These are phyloP conservation scores for Barnettozyma sp. DNA, from an alignment of 805 yeast genomes.

Conservation along the genomic window DNA sequence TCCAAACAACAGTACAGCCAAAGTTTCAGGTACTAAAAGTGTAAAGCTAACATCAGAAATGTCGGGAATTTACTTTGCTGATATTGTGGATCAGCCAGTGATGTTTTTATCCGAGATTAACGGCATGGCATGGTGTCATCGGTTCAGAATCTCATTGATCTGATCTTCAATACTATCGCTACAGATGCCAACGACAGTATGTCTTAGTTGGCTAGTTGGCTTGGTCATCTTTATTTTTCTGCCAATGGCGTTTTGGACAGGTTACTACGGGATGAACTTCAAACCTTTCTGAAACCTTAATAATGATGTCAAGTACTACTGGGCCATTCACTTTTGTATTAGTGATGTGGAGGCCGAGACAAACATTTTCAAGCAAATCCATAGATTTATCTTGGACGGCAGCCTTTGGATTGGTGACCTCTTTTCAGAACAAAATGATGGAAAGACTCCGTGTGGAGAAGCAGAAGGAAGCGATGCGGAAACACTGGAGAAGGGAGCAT, in stretches of 20 bases:
- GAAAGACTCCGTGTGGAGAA: slow-evolving; percentile 10
- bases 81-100: slow-evolving; percentile 49
- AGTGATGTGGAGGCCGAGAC: too few relatives aligned
- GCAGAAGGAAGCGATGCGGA: neutral
- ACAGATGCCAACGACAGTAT: slow-evolving; percentile 49
- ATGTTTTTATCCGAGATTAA: slow-evolving; percentile 47
- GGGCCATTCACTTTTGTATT: slow-evolving; percentile 34
- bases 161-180: slow-evolving; percentile 52
- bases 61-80: slow-evolving; percentile 44
- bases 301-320: too few relatives aligned
- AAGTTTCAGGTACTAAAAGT: too few relatives aligned
- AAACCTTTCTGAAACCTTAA: slow-evolving; percentile 30
- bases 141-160: slow-evolving; percentile 42
- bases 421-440: slow-evolving; percentile 29
- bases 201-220: slow-evolving; percentile 43
- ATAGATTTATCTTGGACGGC: too few relatives aligned
- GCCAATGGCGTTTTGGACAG: slow-evolving; percentile 54
- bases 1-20: too few relatives aligned
- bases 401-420: too few relatives aligned
- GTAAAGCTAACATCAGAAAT: slow-evolving; percentile 32
- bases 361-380: too few relatives aligned
- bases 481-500: neutral
- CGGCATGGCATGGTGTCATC: slow-evolving; percentile 48
- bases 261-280: slow-evolving; percentile 48
- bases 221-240: slow-evolving; percentile 51